phyloP scores from a whole-genome alignment of 768 basidiomycete genomes.

The Pleurotus sapidus region DNA sequence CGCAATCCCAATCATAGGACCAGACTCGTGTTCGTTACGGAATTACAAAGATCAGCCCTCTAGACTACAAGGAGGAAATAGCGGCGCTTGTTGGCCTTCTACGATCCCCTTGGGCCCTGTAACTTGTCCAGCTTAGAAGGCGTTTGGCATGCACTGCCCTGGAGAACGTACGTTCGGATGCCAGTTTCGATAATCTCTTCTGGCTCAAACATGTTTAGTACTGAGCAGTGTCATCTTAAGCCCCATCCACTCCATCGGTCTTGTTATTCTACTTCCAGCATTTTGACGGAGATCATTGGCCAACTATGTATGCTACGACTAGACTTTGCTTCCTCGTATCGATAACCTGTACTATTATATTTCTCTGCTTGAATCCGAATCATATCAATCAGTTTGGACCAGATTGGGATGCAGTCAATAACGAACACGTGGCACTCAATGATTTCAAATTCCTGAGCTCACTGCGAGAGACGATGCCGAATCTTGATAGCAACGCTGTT shows the following conservation, averaged over 20 bases:
- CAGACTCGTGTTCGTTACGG: slow-evolving; percentile 79
- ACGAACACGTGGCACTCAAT: no score
- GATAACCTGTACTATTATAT: no score
- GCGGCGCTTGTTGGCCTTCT: slow-evolving; percentile 57
- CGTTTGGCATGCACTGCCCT: background rate
- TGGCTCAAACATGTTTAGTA: slow-evolving; percentile 9
- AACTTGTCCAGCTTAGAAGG: slow-evolving; percentile 8
- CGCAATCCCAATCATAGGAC: slow-evolving; percentile 48
- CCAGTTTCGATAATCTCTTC: slow-evolving; percentile 15
- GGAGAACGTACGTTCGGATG: slow-evolving; percentile 7
- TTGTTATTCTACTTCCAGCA: background rate
- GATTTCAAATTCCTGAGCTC: no score
- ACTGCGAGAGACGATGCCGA: no score
- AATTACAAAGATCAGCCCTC: slow-evolving; percentile 58
- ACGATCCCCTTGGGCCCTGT: slow-evolving; percentile 55
- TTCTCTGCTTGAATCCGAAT: no score
- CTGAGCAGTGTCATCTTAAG: background rate
- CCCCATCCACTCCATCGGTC: slow-evolving; percentile 10
- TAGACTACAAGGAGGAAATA: slow-evolving; percentile 73
- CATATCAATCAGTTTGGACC: no score
- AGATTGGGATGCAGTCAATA: no score
- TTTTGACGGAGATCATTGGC: slow-evolving; percentile 9
- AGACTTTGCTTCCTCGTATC: no score
- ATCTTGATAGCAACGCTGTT: no score
- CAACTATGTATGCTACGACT: background rate